phyloP scores from a whole-genome alignment of 805 yeast species.

The Schizosaccharomyces cryophilus region DNA sequence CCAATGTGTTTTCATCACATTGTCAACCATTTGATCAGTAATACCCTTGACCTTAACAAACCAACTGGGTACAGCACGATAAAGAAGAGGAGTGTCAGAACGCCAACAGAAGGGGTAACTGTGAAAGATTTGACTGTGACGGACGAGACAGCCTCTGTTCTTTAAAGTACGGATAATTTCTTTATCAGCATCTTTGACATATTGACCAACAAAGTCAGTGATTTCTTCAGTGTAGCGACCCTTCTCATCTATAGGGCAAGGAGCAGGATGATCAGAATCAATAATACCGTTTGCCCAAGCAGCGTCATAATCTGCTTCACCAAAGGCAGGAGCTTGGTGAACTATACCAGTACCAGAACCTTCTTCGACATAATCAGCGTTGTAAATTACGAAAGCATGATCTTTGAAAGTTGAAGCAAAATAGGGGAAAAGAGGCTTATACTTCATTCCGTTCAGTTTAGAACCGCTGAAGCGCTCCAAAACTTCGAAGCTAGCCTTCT shows the following conservation, averaged over 20 bases:
- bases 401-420: constrained; percentile 54
- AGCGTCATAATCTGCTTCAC: constrained; percentile 90
- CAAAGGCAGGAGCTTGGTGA: constrained; percentile 95
- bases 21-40: constrained; percentile 69
- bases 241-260: constrained; percentile 83
- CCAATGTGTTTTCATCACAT: constrained; percentile 77
- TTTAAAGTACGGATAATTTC: constrained; percentile 67
- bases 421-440: constrained; percentile 63
- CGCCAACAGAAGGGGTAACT: constrained; percentile 99
- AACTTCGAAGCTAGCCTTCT: constrained; percentile 60
- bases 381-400: constrained; percentile 58
- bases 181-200: constrained; percentile 90
- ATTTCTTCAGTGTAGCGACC: constrained; percentile 68
- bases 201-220: constrained; percentile 48
- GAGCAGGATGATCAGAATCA: constrained; percentile 42
- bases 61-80: constrained; percentile 97
- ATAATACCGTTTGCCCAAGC: constrained; percentile 57
- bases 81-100: constrained; percentile 90
- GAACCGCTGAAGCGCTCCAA: constrained; percentile 62
- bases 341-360: constrained; percentile 99
- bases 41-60: constrained; percentile 72
- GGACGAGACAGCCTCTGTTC: constrained; percentile 47
- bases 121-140: constrained; percentile 68
- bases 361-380: constrained; percentile 61
- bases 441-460: constrained; percentile 53